Base-by-base conservation (phyloP, 2,329 filamentous ascomycete species). In the Pseudocercospora crystallina region DNA sequence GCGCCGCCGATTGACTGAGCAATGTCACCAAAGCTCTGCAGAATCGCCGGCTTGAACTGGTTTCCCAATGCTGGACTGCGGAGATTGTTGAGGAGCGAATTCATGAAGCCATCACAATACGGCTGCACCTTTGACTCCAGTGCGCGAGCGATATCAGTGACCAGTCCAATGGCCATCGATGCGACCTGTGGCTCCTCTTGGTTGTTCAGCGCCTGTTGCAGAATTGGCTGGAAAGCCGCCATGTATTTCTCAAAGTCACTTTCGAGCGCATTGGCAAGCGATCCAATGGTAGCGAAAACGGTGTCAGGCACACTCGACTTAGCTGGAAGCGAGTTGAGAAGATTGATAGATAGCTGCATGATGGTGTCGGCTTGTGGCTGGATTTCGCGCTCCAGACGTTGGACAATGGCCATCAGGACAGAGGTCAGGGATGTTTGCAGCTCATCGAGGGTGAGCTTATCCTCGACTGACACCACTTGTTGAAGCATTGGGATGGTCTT, bases 41-140 rank as follows among this genome's bases (percentile, higher is more conserved):
- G 81, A 59, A 99, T 99, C 26, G 94, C 90, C 38, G 94, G 94
- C 81, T 97, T 97, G 76, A 97, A 95, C 73, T 96, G 90, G 73
- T 97, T 96, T 61, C 88, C 87, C 47, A 95, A 80, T n/a, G 85
- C 82, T 10, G 87, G 84, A 72, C 89, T 95, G 83, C 90, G 69
- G 36, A 99, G 77, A 73, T 96, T 95, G 77, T 90, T 91, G 57
- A 99, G 82, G 51, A 99, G 79, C 69, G 94, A 88, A 79, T 99
- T 99, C 94, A 99, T 99, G 72, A 97, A 96, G 60, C 85, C 83
- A 66, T 99, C 94, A 73, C 94, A 99, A 78, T 87, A 97, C 50
- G 92, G 94, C 74, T 95, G 89, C 66, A 92, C 89, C 70, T 87
- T 88, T 68, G 90, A 86, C 69, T 90, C 89, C 68, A 97, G 80